Base-by-base conservation (phyloP, 805 yeast genomes). In the Priceomyces carsonii region DNA sequence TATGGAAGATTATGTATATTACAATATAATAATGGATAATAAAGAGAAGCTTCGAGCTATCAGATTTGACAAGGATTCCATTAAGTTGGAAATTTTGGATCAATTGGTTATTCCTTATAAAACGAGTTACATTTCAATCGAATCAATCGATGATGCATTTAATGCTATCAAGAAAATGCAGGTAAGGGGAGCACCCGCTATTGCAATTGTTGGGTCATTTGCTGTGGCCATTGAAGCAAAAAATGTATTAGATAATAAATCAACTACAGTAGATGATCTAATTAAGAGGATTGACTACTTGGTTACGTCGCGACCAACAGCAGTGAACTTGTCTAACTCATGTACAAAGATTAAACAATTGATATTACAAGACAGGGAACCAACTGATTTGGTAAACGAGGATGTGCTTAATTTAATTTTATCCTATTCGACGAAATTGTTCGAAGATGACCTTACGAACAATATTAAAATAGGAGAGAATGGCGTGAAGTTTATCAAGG, bases 101-200 rank as follows among this genome's bases (percentile, higher is more conserved):
- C 99, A 91, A 59, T 71, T 89, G 10, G 58, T 77, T 21, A 74
- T 91, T 23, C 99, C 99, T 0, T 88, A 86, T 47, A 72, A 82
- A 34, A 78, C 95, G 1, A 71, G 67, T 32, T 91, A 87, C 58
- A 64, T 90, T 14, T 55, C 70, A 1, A 75, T 91, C 39, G 45
- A 64, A 24, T 65, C 78, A 12, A 79, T 86, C 33, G 81, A 81
- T 30, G 89, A 83, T 56, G 97, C 95, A 3, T 87, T 66, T 60
- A 71, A 73, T 13, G 95, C 85, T n/a, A 91, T 91, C 58, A 82
- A 80, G 53, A 71, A 71, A 39, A 91, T 91, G 99, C 89, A 86
- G 51, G 97, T 95, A 4, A 74, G 99, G 57, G 99, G 99, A 24
- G 99, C 99, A 0, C 99, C 99, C 0, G 98, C 98, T 1, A 91